phyloP scores from a whole-genome alignment of 371 early-diverging fungal genomes.

The Vairimorpha ceranae region DNA sequence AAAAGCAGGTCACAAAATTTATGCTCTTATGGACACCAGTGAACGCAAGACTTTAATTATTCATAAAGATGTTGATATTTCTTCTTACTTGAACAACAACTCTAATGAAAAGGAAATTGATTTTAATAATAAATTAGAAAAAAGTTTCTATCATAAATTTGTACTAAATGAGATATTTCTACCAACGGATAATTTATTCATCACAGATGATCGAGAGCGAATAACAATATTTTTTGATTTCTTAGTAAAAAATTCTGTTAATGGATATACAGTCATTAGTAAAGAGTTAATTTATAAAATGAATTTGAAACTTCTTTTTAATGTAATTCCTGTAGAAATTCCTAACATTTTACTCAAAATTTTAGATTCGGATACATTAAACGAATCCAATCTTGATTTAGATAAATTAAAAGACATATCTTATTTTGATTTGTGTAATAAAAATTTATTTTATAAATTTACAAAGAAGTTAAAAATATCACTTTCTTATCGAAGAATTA shows the following conservation, averaged over 20 bases:
- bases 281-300: slow-evolving; percentile 21
- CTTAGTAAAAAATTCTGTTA: not conserved
- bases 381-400: not conserved
- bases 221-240: slow-evolving; percentile 7
- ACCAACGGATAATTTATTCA: slow-evolving; percentile 39
- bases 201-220: not conserved
- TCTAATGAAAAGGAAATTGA: not conserved
- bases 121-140: slow-evolving; percentile 10
- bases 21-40: not conserved
- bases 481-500: not conserved
- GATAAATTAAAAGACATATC: not conserved
- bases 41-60: not conserved
- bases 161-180: slow-evolving; percentile 19
- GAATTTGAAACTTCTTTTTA: slow-evolving; percentile 17
- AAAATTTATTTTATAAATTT: not conserved
- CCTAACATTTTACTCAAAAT: not conserved
- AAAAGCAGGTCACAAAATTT: not conserved
- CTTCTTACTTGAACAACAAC: not conserved
- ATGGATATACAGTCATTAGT: slow-evolving; percentile 8
- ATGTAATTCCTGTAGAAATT: slow-evolving; percentile 23
- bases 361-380: not conserved
- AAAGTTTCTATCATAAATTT: slow-evolving; percentile 31
- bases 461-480: not conserved
- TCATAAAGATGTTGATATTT: not conserved
- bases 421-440: not conserved